Conservation (phyloP, 2,329 filamentous ascomycete genomes). For the Ophiocordyceps camponoti-floridani region DNA sequence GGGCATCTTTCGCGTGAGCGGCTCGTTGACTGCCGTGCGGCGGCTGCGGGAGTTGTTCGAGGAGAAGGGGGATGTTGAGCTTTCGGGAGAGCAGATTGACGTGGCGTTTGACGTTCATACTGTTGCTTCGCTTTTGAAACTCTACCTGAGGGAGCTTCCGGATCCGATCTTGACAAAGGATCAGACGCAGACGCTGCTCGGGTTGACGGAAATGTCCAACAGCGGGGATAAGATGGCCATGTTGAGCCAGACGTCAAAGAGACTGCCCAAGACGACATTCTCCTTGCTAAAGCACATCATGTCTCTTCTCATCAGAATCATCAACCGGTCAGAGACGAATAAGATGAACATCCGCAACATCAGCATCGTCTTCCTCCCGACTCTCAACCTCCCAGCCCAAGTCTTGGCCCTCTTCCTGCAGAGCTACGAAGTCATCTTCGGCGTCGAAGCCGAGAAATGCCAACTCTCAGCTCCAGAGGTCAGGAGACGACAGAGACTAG, state of each 20-base stretch:
- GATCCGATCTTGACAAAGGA: not conserved
- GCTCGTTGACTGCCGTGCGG: not conserved
- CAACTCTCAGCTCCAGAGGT: not conserved
- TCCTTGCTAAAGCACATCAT: not conserved
- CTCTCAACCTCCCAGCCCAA: not conserved
- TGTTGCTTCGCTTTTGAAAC: not conserved
- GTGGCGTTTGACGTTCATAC: not conserved
- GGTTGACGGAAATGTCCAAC: not conserved
- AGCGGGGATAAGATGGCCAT: not conserved
- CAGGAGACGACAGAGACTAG: too few relatives aligned
- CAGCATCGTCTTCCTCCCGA: not conserved
- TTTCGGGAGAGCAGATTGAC: not conserved
- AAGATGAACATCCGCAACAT: not conserved
- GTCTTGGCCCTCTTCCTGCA: not conserved
- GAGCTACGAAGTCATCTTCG: not conserved
- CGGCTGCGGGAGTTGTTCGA: not conserved
- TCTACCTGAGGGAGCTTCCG: not conserved
- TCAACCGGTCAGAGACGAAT: not conserved
- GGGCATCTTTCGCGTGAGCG: not conserved
- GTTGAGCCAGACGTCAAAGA: not conserved
- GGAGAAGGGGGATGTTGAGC: not conserved
- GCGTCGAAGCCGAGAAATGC: not conserved
- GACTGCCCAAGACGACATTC: not conserved
- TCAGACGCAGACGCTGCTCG: not conserved
- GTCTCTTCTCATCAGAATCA: not conserved